Conservation (phyloP, 2,329 filamentous ascomycete genomes). For the Cordyceps tenuipes region DNA sequence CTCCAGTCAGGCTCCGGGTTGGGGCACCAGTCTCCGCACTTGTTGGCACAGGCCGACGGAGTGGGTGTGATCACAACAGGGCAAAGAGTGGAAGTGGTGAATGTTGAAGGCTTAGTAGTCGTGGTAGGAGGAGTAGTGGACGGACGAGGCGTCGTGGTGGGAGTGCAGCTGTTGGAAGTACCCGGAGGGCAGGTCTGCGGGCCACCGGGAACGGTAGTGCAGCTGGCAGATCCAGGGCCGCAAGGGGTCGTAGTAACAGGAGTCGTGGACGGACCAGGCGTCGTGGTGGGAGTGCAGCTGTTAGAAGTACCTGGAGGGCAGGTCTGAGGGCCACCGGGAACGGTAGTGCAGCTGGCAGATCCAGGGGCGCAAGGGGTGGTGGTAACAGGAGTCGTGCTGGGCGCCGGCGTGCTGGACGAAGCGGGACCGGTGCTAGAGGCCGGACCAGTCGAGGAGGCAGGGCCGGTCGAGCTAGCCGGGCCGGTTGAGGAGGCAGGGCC, state of each 20-base stretch:
- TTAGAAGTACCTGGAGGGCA: neutral
- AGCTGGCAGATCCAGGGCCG: neutral
- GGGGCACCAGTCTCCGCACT: slow-evolving; percentile 8
- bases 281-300: neutral
- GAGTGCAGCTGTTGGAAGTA: neutral
- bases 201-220: neutral
- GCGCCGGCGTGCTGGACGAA: neutral
- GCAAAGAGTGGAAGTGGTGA: slow-evolving; percentile 9
- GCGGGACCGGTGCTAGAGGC: neutral
- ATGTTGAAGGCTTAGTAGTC: neutral
- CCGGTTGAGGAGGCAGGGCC: neutral
- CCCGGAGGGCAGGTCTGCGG: neutral
- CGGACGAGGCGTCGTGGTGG: neutral
- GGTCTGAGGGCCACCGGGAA: neutral
- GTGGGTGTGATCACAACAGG: neutral
- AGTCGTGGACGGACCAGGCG: neutral
- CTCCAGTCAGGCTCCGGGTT: slow-evolving; percentile 1
- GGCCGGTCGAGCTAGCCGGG: neutral
- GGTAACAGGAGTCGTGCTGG: neutral
- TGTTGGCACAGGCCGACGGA: neutral
- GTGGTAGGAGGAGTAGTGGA: neutral
- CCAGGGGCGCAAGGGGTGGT: neutral
- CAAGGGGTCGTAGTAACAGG: neutral
- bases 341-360: neutral
- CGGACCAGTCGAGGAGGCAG: neutral